Conservation (phyloP, 2,329 filamentous ascomycete species). For the Colletotrichum sublineola region DNA sequence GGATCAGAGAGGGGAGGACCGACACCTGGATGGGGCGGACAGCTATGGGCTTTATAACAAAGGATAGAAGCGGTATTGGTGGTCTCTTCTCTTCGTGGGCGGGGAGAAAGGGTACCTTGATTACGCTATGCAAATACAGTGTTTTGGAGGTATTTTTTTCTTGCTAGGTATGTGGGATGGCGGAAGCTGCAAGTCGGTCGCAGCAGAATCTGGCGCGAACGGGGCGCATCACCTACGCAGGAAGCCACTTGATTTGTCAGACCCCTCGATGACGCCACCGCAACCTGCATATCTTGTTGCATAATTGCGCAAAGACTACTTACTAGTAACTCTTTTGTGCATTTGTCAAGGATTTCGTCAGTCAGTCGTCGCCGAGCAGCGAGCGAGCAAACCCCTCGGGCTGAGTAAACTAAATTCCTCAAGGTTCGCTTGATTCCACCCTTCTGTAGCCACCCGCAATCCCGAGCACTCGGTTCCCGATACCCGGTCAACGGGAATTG, state of each 20-base stretch:
- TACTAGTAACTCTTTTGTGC: background rate
- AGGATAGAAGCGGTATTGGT: conserved; percentile 14
- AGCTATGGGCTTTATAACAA: conserved; percentile 27
- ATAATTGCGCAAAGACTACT: background rate
- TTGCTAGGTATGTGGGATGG: background rate
- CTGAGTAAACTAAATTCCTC: background rate
- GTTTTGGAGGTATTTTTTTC: conserved; percentile 8
- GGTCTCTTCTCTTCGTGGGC: background rate
- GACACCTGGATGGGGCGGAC: background rate
- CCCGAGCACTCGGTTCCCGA: conserved; percentile 1
- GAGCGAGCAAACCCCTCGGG: no score
- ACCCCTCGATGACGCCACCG: conserved; percentile 17
- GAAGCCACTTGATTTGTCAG: conserved; percentile 18
- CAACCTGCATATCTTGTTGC: background rate
- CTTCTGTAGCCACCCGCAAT: background rate
- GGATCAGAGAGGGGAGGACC: conserved; percentile 15
- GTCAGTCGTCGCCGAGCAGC: no score
- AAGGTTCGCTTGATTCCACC: background rate
- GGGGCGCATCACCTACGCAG: background rate
- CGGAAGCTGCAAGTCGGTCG: background rate
- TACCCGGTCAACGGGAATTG: background rate
- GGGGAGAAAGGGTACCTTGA: background rate
- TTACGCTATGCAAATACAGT: background rate
- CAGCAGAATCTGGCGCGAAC: conserved; percentile 9
- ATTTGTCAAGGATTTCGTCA: background rate